Evolutionary conservation across 2,329 filamentous ascomycete genomes (phyloP), one percentile per base, ranked within the genome.

Genomic region (Penicillium sp.): DNA sequence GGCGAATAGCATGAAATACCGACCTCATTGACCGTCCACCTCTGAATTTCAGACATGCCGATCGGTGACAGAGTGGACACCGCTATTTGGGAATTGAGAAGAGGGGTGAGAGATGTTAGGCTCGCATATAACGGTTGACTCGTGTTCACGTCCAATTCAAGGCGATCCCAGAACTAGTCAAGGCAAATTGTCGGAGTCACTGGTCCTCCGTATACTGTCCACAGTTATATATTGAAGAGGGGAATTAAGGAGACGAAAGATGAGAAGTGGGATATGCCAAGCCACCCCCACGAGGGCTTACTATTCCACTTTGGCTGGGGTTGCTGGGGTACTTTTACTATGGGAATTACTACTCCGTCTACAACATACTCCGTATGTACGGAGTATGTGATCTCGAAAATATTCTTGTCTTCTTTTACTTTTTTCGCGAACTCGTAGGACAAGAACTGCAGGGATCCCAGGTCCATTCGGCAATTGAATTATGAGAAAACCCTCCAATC

Each of bases 21-120:
- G 57, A 76, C 75, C 73, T 80, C 77, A 49, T 73, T 74, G 47
- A 81, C 75, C n/a, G 70, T 76, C 78, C 78, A 81, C 61, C 66
- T 74, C 56, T 77, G 68, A 57, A 78, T 65, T 53, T 67, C 64
- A 44, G 70, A 62, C 72, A 75, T 65, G 61, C 51, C 58, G 64
- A 65, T 65, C 64, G 53, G 51, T 43, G 20, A 48, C 13, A 11
- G 40, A 52, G 47, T 56, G 55, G 56, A 63, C 60, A 60, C 61
- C 55, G 58, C 59, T 60, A 56, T 57, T 64, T 63, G 49, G 20
- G 47, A 38, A 5, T n/a, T 46, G 42, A 53, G 53, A 50, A 50
- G 51, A 50, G 45, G 39, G 44, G 56, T 35, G 46, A 51, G 37
- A 39, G 39, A 42, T 14, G 43, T 55, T 47, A 55, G 56, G 32